Conservation (phyloP, 768 basidiomycete genomes). For the Nidularia sp. region DNA sequence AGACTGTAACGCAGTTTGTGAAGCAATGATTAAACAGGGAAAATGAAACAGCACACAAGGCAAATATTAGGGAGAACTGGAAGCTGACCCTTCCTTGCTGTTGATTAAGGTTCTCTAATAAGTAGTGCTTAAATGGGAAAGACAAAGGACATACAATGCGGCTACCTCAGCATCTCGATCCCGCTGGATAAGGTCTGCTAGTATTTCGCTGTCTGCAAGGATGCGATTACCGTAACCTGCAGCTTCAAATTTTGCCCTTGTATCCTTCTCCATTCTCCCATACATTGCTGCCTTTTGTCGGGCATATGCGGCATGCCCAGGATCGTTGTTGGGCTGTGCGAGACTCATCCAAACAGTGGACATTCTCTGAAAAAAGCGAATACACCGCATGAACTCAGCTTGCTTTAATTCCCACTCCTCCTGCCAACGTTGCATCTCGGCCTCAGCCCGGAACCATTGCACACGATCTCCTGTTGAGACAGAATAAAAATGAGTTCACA, state of each 20-base stretch:
- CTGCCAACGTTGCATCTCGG: conserved; percentile 20
- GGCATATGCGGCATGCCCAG: not conserved
- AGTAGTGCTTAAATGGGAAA: too few species aligned
- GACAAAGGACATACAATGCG: too few species aligned
- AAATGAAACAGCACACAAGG: too few species aligned
- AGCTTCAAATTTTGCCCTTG: not conserved
- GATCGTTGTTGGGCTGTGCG: not conserved
- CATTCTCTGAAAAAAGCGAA: conserved; percentile 8
- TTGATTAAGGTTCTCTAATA: too few species aligned
- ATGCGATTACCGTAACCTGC: conserved; percentile 1
- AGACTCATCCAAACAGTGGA: conserved; percentile 6
- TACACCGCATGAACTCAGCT: conserved; percentile 15
- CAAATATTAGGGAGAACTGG: too few species aligned
- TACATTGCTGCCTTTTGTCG: not conserved
- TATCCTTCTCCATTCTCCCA: not conserved
- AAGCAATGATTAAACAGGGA: too few species aligned
- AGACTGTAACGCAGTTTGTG: too few species aligned
- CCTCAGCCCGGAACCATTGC: conserved; percentile 21
- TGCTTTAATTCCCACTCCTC: conserved; percentile 18
- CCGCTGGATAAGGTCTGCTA: conserved; percentile 1
- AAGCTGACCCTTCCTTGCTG: too few species aligned
- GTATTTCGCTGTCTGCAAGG: not conserved
- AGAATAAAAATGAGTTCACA: not conserved
- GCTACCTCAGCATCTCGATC: too few species aligned
- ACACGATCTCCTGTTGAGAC: conserved; percentile 22